Evolutionary conservation across 495 filamentous ascomycete genomes (phyloP).

Genomic region (Hypoxylon cercidicola): DNA sequence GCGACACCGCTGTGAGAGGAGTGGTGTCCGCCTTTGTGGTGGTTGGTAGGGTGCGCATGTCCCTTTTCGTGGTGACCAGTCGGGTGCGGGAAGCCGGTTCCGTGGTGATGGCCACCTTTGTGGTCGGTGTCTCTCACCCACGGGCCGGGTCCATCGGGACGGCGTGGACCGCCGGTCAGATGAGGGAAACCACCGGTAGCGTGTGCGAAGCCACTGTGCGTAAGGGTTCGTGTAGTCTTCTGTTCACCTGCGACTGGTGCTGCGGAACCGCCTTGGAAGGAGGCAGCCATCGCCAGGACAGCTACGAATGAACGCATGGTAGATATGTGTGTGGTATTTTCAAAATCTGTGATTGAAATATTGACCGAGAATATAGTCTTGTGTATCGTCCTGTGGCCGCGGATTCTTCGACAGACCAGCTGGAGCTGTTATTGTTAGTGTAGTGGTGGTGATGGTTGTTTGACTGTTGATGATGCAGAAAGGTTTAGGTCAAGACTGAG

Average conservation of each 20-base stretch:
- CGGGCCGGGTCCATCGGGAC: background rate
- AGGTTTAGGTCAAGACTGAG: slow-evolving; percentile 11
- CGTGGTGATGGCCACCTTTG: no score
- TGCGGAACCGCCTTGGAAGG: slow-evolving; percentile 27
- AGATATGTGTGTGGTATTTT: background rate
- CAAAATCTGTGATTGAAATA: background rate
- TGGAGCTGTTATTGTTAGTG: slow-evolving; percentile 15
- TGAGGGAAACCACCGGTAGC: slow-evolving; percentile 15
- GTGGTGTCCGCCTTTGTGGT: slow-evolving; percentile 3
- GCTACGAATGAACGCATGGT: slow-evolving; percentile 38
- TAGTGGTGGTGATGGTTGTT: slow-evolving; percentile 3
- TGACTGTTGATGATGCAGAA: slow-evolving; percentile 5
- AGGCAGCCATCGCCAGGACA: slow-evolving; percentile 25
- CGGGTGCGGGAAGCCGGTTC: slow-evolving; percentile 6
- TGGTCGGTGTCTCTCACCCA: background rate
- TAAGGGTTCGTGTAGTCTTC: background rate
- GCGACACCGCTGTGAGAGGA: no score
- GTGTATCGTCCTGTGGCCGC: background rate
- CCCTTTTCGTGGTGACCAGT: background rate
- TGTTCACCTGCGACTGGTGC: slow-evolving; percentile 19
- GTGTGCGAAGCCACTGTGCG: slow-evolving; percentile 17
- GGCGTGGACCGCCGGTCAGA: slow-evolving; percentile 12
- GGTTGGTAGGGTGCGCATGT: slow-evolving; percentile 1
- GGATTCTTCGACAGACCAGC: slow-evolving; percentile 11
- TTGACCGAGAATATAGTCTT: background rate